Evolutionary conservation across 495 filamentous ascomycete species (phyloP), one percentile per base, ranked within the genome.

Genomic region (Neurospora terricola): DNA sequence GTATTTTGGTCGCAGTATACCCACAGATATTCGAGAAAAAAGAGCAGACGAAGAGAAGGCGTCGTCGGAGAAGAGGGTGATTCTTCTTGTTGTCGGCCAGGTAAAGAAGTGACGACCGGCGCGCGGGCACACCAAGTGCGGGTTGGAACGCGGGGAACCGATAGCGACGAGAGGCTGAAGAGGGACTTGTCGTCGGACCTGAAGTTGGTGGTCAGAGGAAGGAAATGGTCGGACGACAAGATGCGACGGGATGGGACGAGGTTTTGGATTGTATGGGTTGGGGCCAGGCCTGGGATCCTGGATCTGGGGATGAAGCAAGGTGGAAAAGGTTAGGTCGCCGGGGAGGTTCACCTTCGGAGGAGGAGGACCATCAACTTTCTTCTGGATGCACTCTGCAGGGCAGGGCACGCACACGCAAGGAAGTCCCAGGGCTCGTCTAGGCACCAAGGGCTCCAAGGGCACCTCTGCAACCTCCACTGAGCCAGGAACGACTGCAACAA

Each of bases 231-330:
- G 54, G 54, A 36, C 54, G 27, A 66, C 54, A 66, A 66, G 27
- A 66, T 34, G 69, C 66, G 69, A 72, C 45, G 73, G 43, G 70
- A 71, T 70, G 54, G 68, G 62, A 68, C 59, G 69, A 75, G 72
- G 71, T 73, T 77, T 80, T 75, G 75, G 54, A 7, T 66, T 66
- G 54, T 66, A 66, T 34, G 54, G 54, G 54, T 66, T 66, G 54
- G 54, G 54, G 54, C 54, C 54, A 18, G 54, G 54, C 54, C 14
- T 66, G 54, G 27, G 54, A 66, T 18, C 54, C 54, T 66, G 54
- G 79, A 45, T 77, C 79, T 77, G 78, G 77, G 76, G 75, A 78
- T 72, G 70, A 72, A 70, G 69, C 11, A 72, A 72, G 23, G 75
- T 39, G 69, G 71, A 73, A 72, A 69, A 71, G 59, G 69, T 40